A percentile compares a stretch with the other conserved stretches of the same genome.
These are phyloP conservation scores for Acacia confusa DNA, from an alignment of 306 rosid species.

Conservation along the genomic window DNA sequence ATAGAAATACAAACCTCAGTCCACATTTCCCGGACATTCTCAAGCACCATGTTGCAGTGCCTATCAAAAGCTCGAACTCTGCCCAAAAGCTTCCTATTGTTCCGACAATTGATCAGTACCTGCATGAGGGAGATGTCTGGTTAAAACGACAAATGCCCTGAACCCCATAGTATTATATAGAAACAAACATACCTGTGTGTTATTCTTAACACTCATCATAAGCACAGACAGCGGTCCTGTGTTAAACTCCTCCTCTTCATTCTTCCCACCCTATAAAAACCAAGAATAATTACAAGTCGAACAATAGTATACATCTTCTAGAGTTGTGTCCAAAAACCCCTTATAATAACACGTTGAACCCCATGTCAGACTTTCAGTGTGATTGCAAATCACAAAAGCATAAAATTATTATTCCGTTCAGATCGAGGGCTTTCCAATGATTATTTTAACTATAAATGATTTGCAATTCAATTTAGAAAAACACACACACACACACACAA, in stretches of 20 bases:
- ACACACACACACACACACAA: no score
- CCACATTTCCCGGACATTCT: slow-evolving; percentile 98
- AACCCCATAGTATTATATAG: background rate
- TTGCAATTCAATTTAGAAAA: background rate
- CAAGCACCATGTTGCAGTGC: slow-evolving; percentile 97
- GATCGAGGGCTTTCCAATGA: no score
- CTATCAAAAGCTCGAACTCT: slow-evolving; percentile 92
- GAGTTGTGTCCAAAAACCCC: background rate
- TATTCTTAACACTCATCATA: slow-evolving; percentile 93
- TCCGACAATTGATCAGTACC: slow-evolving; percentile 91
- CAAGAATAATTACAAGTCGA: background rate
- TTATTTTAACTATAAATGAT: background rate
- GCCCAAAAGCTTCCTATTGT: slow-evolving; percentile 86
- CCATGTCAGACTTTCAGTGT: background rate
- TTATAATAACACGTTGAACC: background rate
- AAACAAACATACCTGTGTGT: slow-evolving; percentile 62
- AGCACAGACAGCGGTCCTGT: slow-evolving; percentile 95
- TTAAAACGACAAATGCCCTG: background rate
- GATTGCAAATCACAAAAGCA: background rate
- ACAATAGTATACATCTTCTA: background rate
- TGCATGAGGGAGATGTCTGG: background rate
- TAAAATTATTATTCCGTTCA: background rate
- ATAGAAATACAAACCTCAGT: slow-evolving; percentile 66
- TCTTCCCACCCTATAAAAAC: slow-evolving; percentile 47
- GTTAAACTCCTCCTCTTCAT: slow-evolving; percentile 89